Conservation (phyloP, 768 basidiomycete species). For the Dioszegia hungarica region DNA sequence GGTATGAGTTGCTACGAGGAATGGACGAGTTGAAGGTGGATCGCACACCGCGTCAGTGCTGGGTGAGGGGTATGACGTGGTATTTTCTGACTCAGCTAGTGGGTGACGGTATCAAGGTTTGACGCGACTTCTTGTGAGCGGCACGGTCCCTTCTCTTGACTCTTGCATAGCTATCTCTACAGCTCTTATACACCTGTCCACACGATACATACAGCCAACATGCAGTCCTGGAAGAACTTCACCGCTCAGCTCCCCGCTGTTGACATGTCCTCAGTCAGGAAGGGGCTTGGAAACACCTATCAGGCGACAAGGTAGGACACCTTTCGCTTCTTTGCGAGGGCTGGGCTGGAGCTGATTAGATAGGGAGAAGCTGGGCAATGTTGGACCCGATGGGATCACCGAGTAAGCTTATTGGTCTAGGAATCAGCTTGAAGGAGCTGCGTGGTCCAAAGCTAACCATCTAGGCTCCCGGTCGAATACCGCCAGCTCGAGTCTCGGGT, state of each 20-base stretch:
- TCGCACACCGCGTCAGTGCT: slow-evolving; percentile 10
- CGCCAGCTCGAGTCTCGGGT: slow-evolving; percentile 91
- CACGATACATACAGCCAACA: no score
- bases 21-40: no score
- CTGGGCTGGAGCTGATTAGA: background rate
- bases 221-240: slow-evolving; percentile 44
- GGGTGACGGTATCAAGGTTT: no score
- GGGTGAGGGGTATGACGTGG: background rate
- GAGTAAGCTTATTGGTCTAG: slow-evolving; percentile 59
- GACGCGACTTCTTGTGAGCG: slow-evolving; percentile 2
- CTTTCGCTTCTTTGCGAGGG: background rate
- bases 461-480: slow-evolving; percentile 64
- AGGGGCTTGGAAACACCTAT: slow-evolving; percentile 45
- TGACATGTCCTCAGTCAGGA: slow-evolving; percentile 40
- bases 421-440: background rate
- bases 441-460: background rate
- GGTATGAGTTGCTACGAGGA: no score
- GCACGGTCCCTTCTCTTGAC: background rate
- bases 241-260: slow-evolving; percentile 37
- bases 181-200: background rate
- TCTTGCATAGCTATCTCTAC: no score
- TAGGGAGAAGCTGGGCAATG: slow-evolving; percentile 76
- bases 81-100: no score
- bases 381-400: slow-evolving; percentile 87
- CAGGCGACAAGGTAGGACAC: slow-evolving; percentile 43